Evolutionary conservation across 2,329 filamentous ascomycete genomes (phyloP).

Genomic region (Colletotrichum sp.): DNA sequence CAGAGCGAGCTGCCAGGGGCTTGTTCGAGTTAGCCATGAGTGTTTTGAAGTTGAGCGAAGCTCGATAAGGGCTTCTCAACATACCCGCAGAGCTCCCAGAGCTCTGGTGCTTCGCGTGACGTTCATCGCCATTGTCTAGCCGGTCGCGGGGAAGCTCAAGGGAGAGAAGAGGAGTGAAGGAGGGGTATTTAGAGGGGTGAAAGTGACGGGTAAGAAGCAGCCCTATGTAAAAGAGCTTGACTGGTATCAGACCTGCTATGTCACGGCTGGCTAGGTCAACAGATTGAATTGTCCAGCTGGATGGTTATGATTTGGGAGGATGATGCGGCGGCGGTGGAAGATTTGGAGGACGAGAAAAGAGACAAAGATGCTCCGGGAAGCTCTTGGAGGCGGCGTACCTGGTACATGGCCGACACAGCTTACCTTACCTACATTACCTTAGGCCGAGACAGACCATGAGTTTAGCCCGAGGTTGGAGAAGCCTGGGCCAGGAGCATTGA

Average conservation of each 20-base stretch:
- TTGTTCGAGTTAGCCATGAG: constrained; percentile 1
- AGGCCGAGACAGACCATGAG: constrained; percentile 11
- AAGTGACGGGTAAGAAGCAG: background rate
- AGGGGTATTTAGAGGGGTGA: background rate
- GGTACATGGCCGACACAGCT: background rate
- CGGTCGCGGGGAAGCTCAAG: background rate
- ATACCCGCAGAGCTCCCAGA: constrained; percentile 68
- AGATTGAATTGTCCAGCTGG: background rate
- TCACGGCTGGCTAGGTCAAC: background rate
- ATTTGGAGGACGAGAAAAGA: background rate
- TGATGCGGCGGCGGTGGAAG: background rate
- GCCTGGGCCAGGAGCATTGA: background rate
- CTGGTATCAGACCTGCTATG: background rate
- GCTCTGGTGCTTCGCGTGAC: constrained; percentile 66
- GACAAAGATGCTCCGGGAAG: background rate
- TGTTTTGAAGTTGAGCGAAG: too few relatives aligned
- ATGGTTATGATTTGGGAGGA: background rate
- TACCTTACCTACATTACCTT: background rate
- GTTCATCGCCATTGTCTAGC: constrained; percentile 65
- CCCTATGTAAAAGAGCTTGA: background rate
- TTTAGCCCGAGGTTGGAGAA: constrained; percentile 14
- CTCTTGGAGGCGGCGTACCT: background rate
- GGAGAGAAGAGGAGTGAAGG: background rate
- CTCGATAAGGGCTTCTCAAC: constrained; percentile 22
- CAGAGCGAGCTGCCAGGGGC: constrained; percentile 30